phyloP scores from a whole-genome alignment of 148 eudicot genomes.

The Chenopodium quinoa region DNA sequence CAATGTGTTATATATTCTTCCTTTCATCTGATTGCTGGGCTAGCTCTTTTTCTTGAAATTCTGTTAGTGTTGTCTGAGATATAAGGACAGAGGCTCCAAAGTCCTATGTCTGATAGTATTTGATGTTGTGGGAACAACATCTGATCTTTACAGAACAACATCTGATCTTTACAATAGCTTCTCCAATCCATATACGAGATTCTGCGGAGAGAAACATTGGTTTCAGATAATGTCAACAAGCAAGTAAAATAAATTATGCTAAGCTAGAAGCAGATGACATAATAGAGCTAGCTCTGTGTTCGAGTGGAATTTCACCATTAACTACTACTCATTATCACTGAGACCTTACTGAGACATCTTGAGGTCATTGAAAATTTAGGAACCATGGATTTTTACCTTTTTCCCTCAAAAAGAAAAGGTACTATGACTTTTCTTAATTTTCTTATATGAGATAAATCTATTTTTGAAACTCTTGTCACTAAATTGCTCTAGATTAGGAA shows the following conservation, averaged over 20 bases:
- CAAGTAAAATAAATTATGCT: neutral
- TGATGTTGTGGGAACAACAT: constrained; percentile 10
- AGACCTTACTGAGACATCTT: neutral
- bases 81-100: constrained; percentile 4
- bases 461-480: neutral
- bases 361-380: neutral
- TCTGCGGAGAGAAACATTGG: constrained; percentile 39
- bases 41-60: constrained; percentile 10
- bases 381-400: neutral
- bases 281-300: no score
- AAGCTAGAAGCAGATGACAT: neutral
- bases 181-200: constrained; percentile 88
- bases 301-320: no score
- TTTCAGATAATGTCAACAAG: neutral
- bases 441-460: neutral
- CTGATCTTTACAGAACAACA: constrained; percentile 38
- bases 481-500: neutral
- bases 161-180: constrained; percentile 56
- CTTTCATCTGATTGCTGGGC: constrained; percentile 4
- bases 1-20: neutral
- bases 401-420: no score
- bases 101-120: neutral
- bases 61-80: neutral
- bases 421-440: neutral
- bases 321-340: neutral